Base-by-base conservation (phyloP, 345 rosid genomes). In the Murraya koenigii region DNA sequence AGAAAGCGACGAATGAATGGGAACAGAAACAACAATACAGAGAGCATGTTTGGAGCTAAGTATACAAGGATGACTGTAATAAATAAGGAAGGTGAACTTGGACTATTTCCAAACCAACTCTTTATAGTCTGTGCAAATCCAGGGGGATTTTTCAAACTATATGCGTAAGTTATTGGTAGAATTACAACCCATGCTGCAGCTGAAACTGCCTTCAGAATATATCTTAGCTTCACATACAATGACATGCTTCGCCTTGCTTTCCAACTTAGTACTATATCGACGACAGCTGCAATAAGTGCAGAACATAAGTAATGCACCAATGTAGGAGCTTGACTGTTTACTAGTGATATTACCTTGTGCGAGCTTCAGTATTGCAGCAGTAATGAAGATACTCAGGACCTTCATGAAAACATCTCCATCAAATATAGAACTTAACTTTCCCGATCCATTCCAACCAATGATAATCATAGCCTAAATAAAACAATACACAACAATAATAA, bases 381-480 rank as follows among this genome's bases (percentile, higher is more conserved):
- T 87, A 60, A 89, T 89, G 88, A 89, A 89, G 78, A 89, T 66
- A 81, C 93, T 89, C 70, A 88, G 73, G 74, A 89, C 88, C 79
- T 80, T 86, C 69, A 77, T 79, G 87, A 89, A 85, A 76, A 87
- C 85, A 80, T 87, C 88, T 55, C 87, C 83, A 26, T 84, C 83
- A 79, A 87, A 85, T 67, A 83, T 72, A 58, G 75, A 71, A 30
- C 87, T 72, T 66, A 87, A 77, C 17, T 84, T 55, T 55, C 88
- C 93, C 2, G 87, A 79, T 76, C 93, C 90, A 78, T 88, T 84
- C 93, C 93, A 89, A 69, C 88, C 91, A 82, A 85, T 76, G 80
- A 89, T 84, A 66, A 87, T 87, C 93, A 89, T 89, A 14, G 90
- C 90, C 93, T 89, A 30, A 64, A 58, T 76, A 70, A 74, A 47